A percentile compares a stretch with the other conserved stretches of the same genome.
These are phyloP conservation scores for Lotmaria passim DNA, from an alignment of 208 protist genomes.

Conservation along the genomic window DNA sequence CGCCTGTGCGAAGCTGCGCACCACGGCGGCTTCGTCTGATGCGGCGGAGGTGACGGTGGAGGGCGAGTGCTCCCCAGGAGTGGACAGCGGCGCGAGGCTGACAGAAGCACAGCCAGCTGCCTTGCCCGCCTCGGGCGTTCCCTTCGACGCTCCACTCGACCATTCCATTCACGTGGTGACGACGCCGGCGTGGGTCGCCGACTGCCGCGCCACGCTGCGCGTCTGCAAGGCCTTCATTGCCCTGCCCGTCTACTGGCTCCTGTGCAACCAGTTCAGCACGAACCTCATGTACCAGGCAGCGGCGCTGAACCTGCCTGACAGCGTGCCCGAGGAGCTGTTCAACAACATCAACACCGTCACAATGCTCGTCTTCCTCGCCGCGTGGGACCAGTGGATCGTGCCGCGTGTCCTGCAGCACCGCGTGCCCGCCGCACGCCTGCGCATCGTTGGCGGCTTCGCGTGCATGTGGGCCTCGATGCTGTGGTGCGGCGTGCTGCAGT, in stretches of 20 bases:
- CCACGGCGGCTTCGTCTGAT: background rate
- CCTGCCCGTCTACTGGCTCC: conserved; percentile 76
- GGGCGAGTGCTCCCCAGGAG: background rate
- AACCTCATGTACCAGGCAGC: conserved; percentile 64
- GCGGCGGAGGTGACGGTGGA: background rate
- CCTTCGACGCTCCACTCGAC: background rate
- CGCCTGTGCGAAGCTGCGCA: conserved; percentile 2
- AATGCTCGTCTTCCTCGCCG: conserved; percentile 49
- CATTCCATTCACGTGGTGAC: conserved; percentile 1
- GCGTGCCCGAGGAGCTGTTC: conserved; percentile 60
- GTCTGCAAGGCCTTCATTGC: conserved; percentile 59
- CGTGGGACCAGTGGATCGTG: conserved; percentile 50
- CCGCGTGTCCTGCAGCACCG: conserved; percentile 35
- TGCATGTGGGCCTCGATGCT: conserved; percentile 60
- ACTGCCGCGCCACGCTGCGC: conserved; percentile 45
- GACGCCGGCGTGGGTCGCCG: conserved; percentile 28
- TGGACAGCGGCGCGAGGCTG: background rate
- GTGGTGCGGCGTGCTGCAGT: conserved; percentile 62
- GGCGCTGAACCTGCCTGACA: conserved; percentile 43
- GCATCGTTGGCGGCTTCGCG: conserved; percentile 45
- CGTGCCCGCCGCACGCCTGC: conserved; percentile 28
- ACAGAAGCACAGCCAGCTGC: background rate
- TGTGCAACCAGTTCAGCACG: conserved; percentile 74
- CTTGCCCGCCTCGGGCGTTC: background rate
- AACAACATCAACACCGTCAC: conserved; percentile 78